Conservation (phyloP, 2,329 filamentous ascomycete species). For the Shiraia bambusicola region DNA sequence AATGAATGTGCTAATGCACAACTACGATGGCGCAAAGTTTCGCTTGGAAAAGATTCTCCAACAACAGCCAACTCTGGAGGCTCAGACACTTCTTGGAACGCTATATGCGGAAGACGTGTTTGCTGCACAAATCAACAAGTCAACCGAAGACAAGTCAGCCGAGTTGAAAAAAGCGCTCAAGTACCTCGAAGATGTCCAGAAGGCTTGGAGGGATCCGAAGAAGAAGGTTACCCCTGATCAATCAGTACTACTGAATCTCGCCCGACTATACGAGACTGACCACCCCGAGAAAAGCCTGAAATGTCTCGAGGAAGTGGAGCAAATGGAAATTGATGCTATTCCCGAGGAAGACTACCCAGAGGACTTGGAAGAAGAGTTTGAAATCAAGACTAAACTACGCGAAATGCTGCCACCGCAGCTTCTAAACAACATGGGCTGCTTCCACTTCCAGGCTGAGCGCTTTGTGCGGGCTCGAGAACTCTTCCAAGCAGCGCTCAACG, state of each 20-base stretch:
- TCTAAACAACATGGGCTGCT: constrained; percentile 96
- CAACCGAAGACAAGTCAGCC: constrained; percentile 81
- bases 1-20: constrained; percentile 78
- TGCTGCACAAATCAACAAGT: constrained; percentile 67
- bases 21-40: constrained; percentile 89
- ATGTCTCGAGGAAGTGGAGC: constrained; percentile 88
- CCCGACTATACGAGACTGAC: constrained; percentile 83
- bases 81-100: constrained; percentile 87
- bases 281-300: constrained; percentile 87
- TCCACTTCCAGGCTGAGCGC: constrained; percentile 86
- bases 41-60: constrained; percentile 92
- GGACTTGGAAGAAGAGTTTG: constrained; percentile 44
- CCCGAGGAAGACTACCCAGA: constrained; percentile 70
- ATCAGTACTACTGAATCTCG: constrained; percentile 86
- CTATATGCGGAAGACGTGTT: constrained; percentile 95
- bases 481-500: constrained; percentile 88
- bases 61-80: constrained; percentile 78
- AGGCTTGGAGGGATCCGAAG: constrained; percentile 90
- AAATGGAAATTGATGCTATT: constrained; percentile 81
- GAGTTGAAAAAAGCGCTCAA: constrained; percentile 85
- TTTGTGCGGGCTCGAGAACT: constrained; percentile 77
- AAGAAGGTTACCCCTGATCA: constrained; percentile 79
- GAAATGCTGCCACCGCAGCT: constrained; percentile 84
- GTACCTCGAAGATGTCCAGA: constrained; percentile 80
- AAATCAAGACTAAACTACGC: constrained; percentile 64